A percentile compares a stretch with the other conserved stretches of the same genome.
phyloP scores from a whole-genome alignment of 345 rosid genomes.

The Euphorbia peplus region DNA sequence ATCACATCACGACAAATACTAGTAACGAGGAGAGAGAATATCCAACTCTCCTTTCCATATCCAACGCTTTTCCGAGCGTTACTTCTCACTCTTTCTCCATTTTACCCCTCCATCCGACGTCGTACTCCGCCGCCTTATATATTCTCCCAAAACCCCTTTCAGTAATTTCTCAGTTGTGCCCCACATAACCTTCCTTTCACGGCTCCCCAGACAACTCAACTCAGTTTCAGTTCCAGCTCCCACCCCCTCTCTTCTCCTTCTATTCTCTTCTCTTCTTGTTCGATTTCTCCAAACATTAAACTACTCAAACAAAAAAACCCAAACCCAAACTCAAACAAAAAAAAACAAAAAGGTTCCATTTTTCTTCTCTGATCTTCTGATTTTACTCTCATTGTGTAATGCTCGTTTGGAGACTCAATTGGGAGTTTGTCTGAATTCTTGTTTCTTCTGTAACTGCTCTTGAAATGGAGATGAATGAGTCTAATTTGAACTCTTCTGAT shows the following conservation, averaged over 20 bases:
- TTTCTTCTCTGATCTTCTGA: neutral
- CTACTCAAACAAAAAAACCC: no score
- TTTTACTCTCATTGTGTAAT: constrained; percentile 1
- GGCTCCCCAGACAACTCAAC: constrained; percentile 8
- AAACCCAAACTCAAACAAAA: no score
- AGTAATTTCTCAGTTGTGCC: neutral
- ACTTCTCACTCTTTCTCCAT: no score
- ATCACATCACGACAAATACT: no score
- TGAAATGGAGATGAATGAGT: constrained; percentile 17
- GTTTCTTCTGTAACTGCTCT: neutral
- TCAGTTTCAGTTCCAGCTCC: neutral
- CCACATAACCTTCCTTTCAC: constrained; percentile 8
- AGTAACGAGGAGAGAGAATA: no score
- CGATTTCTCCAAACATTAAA: no score
- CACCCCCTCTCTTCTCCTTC: neutral
- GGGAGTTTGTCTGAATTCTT: neutral
- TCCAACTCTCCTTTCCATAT: no score
- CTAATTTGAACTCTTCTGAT: neutral
- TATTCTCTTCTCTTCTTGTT: no score
- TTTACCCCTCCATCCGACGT: neutral
- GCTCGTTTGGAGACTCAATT: constrained; percentile 1
- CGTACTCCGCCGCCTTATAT: neutral
- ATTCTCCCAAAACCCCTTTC: neutral
- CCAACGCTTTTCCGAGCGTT: no score
- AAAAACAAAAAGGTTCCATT: no score